Conservation (phyloP, 306 rosid genomes). For the Vicia sativa region DNA sequence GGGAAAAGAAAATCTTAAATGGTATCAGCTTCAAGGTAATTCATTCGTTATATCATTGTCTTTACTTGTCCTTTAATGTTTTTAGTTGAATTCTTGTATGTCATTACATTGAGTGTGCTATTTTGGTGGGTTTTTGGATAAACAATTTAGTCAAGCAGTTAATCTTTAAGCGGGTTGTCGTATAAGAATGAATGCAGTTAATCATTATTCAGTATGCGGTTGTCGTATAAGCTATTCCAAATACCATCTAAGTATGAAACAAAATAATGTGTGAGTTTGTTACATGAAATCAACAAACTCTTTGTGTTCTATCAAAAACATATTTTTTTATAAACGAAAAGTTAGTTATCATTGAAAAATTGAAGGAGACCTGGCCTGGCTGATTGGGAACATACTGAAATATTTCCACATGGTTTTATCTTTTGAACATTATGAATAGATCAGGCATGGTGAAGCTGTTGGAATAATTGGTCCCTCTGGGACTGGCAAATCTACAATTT, state of each 20-base stretch:
- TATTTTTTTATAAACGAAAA: neutral
- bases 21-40: conserved; percentile 99
- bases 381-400: conserved; percentile 31
- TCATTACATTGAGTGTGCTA: neutral
- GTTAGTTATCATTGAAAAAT: neutral
- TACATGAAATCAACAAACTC: neutral
- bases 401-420: neutral
- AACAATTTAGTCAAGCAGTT: neutral
- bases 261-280: neutral
- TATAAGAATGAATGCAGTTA: neutral
- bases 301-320: conserved; percentile 14
- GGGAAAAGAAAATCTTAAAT: conserved; percentile 90
- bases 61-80: neutral
- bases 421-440: conserved; percentile 50
- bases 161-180: neutral
- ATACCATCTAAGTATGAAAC: conserved; percentile 11
- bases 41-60: conserved; percentile 40
- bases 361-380: conserved; percentile 5
- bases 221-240: neutral
- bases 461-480: conserved; percentile 99
- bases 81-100: neutral
- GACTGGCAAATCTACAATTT: conserved; percentile 90
- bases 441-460: conserved; percentile 97
- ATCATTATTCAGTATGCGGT: neutral
- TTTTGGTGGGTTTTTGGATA: neutral